These are phyloP conservation scores for Tricholoma sp. DNA, from an alignment of 768 basidiomycete species.

Conservation along the genomic window DNA sequence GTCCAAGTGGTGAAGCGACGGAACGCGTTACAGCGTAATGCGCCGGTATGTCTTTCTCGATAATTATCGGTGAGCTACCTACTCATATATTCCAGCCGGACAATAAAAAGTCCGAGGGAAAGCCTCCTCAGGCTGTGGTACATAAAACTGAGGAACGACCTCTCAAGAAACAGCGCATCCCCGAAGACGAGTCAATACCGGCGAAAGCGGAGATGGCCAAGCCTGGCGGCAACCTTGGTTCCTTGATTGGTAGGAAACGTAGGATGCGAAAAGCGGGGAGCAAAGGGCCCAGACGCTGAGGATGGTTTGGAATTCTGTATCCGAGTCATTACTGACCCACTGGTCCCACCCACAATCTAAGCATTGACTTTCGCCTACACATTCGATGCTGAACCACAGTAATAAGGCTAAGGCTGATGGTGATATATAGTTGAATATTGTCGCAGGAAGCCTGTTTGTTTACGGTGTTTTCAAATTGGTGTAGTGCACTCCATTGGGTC, in stretches of 20 bases:
- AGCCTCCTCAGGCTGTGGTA: conserved; percentile 4
- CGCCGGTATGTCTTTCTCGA: conserved; percentile 17
- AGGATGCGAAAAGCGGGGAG: conserved; percentile 53
- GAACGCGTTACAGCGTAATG: conserved; percentile 43
- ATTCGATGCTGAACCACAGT: too few relatives aligned
- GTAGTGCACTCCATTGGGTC: too few relatives aligned
- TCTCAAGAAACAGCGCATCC: conserved; percentile 36
- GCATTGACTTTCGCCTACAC: too few relatives aligned
- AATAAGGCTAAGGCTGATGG: too few relatives aligned
- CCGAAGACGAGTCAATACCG: conserved; percentile 14
- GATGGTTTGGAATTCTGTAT: neutral
- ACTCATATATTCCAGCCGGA: conserved; percentile 6
- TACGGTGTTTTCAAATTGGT: too few relatives aligned
- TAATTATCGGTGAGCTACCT: neutral
- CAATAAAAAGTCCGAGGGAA: conserved; percentile 9
- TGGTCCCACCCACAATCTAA: too few relatives aligned
- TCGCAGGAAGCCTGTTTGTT: too few relatives aligned
- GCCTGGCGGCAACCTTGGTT: conserved; percentile 47
- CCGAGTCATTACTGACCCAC: too few relatives aligned
- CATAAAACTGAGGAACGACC: conserved; percentile 30
- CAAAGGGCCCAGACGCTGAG: conserved; percentile 2
- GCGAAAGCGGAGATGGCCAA: conserved; percentile 18
- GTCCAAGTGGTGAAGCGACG: conserved; percentile 82
- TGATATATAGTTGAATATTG: too few relatives aligned
- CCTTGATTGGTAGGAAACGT: conserved; percentile 77